Base-by-base conservation (phyloP, 495 filamentous ascomycete species). In the Schizothecium vesticola region DNA sequence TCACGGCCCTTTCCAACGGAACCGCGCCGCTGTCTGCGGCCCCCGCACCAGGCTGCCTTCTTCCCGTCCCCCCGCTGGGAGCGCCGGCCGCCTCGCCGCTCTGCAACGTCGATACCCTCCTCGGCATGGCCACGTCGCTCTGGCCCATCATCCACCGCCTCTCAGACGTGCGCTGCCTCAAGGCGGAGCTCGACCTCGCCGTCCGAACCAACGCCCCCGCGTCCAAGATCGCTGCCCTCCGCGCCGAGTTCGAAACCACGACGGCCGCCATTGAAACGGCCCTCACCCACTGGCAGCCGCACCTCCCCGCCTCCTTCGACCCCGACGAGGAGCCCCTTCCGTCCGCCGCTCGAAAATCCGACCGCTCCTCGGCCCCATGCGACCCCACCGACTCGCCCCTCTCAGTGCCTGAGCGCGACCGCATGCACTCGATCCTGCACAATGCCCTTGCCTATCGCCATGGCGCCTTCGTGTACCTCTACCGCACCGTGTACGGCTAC, bases 131-230 rank as follows among this genome's bases (percentile, higher is more conserved):
- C 13, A 86, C 85, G 9, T 86, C 87, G 29, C 73, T 89, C 0
- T 89, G 87, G 87, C 87, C 86, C 28, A 83, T 88, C 56, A 86
- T 88, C 69, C 86, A 89, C 71, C 84, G 87, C 1, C 79, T 89
- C 8, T 86, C 86, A 1, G 82, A 82, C 68, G 77, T 89, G 3
- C 76, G 83, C 7, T 82, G 81, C 1, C 78, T 85, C 10, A 86
- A 87, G 68, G 77, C 70, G 16, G 82, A 83, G 28, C 76, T 87
- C 56, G 78, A 84, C 56, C 74, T 71, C 16, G 82, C 85, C 24
- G 76, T 83, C 23, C 68, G 73, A 51, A 68, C 75, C 16, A 74
- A 76, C 58, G 72, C 75, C 3, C 59, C 70, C 2, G 73, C 79
- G 6, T 78, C 84, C 22, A 86, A 86, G 73, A 80, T 81, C 60